Base-by-base conservation (phyloP, 176 grass and related monocot species). In the Ananas comosus region DNA sequence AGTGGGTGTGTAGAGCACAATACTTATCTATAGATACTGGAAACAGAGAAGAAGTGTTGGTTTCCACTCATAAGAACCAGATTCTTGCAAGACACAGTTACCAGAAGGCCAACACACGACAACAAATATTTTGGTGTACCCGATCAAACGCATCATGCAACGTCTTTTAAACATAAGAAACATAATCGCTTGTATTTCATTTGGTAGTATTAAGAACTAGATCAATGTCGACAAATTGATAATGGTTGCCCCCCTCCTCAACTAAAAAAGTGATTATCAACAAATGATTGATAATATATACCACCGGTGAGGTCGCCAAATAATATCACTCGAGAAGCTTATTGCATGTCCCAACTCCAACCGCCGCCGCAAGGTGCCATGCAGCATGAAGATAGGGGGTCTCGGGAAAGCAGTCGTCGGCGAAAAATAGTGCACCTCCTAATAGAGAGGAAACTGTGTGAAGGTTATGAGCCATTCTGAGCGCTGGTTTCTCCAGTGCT, bases 361-460 rank as follows among this genome's bases (percentile, higher is more conserved):
- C 54, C 0, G 89, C 94, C 24, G 94, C 94, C 11, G 94, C 94
- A 18, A 99, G 89, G 70, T 99, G 94, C 89, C 94, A 99, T 68
- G 84, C 94, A 27, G 89, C 89, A 50, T 99, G 94, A 78, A 99
- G 80, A 64, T 93, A 99, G 11, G 89, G 94, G n/a, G 82, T 88
- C 16, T 70, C 79, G 0, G 84, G 84, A 69, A 92, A 99, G 78
- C 71, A 87, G 57, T 93, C 89, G 10, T 99, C 89, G 0, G 89
- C 84, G 29, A 99, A 70, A 79, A 99, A 99, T 67, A 99, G 76
- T 2, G 72, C 94, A 10, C 94, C 94, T 54, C 87, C 89, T 21
- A 97, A 50, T 51, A 97, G 64, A 78, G 89, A 88, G 13, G 94
- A 99, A 87, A 92, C 66, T 58, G 79, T 99, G 71, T 99, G 94